Base-by-base conservation (phyloP, 164 flowering plant species). In the Vitis riparia region DNA sequence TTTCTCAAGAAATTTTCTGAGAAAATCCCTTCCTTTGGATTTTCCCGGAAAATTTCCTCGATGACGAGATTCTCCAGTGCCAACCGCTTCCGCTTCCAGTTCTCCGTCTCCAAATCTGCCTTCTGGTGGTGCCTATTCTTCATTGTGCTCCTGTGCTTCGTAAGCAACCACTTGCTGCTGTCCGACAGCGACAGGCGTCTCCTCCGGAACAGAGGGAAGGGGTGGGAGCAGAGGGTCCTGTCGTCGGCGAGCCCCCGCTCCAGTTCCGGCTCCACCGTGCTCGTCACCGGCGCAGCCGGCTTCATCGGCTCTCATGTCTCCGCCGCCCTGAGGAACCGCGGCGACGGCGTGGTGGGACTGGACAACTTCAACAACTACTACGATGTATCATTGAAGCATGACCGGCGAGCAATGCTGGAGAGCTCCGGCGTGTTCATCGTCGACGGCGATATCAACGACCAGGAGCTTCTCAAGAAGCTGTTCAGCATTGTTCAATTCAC, bases 291-390 rank as follows among this genome's bases (percentile, higher is more conserved):
- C 17, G 79, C 72, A 4, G 72, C 72, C 3, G 75, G 79, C 1
- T 76, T 76, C 50, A 73, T 76, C n/a, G 79, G 79, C 2, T 30
- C 65, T 32, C 78, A 76, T 60, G 75, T 71, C 59, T 62, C 71
- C 37, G 37, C 37, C 11, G 75, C 79, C 7, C 23, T 75, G 16
- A 58, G 37, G n/a, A 61, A 57, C 10, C 66, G 79, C 4, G 79
- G 75, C 8, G 73, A 76, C 47, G 79, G 79, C 11, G 75, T 76
- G 5, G 52, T 76, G 16, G 79, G 79, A 1, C 69, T 76, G 7
- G 79, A 76, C 52, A 70, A 70, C 51, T 75, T 75, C 67, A 75
- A 75, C 17, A 19, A 19, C n/a, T 75, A 75, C 32, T 76, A 72
- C 48, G 72, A 68, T 15, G 59, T 68, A 0, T 57, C 73, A 0